These are phyloP conservation scores for Actinomortierella wolfii DNA, from an alignment of 371 early-diverging fungal species.

Conservation along the genomic window DNA sequence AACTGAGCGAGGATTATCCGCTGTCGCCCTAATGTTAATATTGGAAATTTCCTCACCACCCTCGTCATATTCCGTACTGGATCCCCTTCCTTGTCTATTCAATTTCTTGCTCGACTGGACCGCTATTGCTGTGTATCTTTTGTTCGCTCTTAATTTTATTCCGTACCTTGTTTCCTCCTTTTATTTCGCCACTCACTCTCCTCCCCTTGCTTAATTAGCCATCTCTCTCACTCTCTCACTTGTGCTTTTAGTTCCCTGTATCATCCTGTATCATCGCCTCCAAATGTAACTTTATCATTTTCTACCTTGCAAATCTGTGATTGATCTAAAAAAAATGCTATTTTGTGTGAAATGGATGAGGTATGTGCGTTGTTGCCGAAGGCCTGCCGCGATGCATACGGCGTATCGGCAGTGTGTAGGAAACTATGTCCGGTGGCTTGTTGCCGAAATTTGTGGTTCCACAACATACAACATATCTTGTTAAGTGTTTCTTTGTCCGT, in stretches of 20 bases:
- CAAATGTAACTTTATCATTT: too few species aligned
- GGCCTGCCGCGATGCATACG: too few species aligned
- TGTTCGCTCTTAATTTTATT: not conserved
- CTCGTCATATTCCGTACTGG: not conserved
- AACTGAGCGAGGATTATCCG: conserved; percentile 21
- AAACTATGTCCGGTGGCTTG: too few species aligned
- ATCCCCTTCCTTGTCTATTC: not conserved
- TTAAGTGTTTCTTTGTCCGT: too few species aligned
- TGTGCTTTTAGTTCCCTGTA: not conserved
- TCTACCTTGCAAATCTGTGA: too few species aligned
- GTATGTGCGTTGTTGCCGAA: too few species aligned
- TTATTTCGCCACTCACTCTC: not conserved
- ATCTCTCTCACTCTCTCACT: not conserved
- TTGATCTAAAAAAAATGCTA: too few species aligned
- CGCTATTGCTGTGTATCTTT: not conserved
- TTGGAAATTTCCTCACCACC: not conserved
- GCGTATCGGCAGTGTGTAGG: too few species aligned
- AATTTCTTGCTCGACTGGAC: not conserved
- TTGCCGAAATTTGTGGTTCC: too few species aligned
- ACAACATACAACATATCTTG: too few species aligned
- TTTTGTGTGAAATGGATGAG: too few species aligned
- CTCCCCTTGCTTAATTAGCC: not conserved
- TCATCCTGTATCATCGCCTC: too few species aligned
- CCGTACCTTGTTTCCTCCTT: not conserved
- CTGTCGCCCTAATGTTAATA: not conserved